Conservation (phyloP, 192 early-diverging fungal species). For the Entophlyctis luteolus region DNA sequence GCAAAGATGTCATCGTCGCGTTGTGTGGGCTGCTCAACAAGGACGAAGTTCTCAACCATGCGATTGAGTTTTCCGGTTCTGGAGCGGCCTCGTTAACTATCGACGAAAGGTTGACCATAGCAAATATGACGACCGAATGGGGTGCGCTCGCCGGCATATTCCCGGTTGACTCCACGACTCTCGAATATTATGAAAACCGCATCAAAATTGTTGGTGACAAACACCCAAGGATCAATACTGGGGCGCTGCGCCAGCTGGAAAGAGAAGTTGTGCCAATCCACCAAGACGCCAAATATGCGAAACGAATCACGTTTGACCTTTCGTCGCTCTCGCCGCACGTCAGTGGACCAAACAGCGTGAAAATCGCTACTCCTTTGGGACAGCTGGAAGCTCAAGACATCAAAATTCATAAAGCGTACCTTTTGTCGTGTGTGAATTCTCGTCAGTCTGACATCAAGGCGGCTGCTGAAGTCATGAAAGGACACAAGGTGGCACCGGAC, state of each 20-base stretch:
- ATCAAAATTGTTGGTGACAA: conserved; percentile 2
- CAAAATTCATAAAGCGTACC: conserved; percentile 91
- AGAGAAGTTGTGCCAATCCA: conserved; percentile 68
- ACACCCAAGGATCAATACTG: conserved; percentile 46
- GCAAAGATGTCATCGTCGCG: conserved; percentile 95
- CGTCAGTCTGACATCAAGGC: conserved; percentile 82
- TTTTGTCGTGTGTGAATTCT: conserved; percentile 94
- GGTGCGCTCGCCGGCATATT: conserved; percentile 96
- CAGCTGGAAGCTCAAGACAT: conserved; percentile 71
- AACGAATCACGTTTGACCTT: conserved; percentile 83
- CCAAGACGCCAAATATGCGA: conserved; percentile 72
- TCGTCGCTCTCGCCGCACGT: conserved; percentile 81
- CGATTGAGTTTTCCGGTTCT: conserved; percentile 89
- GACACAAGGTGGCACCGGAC: conserved; percentile 68
- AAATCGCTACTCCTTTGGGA: conserved; percentile 76
- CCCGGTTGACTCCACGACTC: conserved; percentile 79
- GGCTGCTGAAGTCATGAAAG: conserved; percentile 69
- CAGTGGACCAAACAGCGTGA: conserved; percentile 95
- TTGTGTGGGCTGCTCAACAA: conserved; percentile 88
- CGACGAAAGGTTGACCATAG: conserved; percentile 90
- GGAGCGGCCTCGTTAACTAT: conserved; percentile 64
- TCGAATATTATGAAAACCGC: conserved; percentile 44
- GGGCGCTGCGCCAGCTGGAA: conserved; percentile 51
- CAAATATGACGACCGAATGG: conserved; percentile 99
- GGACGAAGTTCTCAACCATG: conserved; percentile 90